phyloP scores from a whole-genome alignment of 2,329 filamentous ascomycete genomes.

The Alternaria solani region DNA sequence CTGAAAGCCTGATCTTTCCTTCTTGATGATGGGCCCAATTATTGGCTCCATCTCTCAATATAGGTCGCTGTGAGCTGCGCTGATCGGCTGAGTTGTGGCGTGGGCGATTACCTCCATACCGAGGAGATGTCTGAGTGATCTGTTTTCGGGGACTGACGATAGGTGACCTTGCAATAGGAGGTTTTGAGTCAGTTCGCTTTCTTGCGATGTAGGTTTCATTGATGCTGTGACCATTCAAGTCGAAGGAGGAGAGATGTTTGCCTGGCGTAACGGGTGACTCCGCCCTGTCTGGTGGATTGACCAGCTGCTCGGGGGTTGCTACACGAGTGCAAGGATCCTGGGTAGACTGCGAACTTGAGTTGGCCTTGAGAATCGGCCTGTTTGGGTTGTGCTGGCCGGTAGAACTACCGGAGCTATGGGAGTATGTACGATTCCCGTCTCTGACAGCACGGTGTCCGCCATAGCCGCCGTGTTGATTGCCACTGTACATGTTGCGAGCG shows the following conservation, averaged over 20 bases:
- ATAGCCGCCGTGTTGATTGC: conserved; percentile 14
- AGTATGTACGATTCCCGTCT: conserved; percentile 17
- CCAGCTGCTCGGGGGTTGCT: conserved; percentile 8
- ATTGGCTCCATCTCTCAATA: conserved; percentile 2
- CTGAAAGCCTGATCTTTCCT: conserved; percentile 28
- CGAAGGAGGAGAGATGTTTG: conserved; percentile 15
- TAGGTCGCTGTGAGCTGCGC: neutral
- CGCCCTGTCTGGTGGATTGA: neutral
- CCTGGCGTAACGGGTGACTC: conserved; percentile 11
- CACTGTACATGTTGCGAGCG: conserved; percentile 19
- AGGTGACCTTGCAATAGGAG: neutral
- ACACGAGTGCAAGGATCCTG: neutral
- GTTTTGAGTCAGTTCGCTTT: neutral
- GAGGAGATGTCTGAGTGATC: neutral
- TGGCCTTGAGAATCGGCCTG: conserved; percentile 12
- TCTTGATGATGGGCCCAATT: conserved; percentile 35
- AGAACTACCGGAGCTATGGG: conserved; percentile 27
- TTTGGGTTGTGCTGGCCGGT: conserved; percentile 7
- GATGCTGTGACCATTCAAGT: conserved; percentile 22
- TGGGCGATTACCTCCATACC: neutral
- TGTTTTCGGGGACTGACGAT: neutral
- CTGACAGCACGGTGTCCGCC: conserved; percentile 14
- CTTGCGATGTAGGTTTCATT: conserved; percentile 26
- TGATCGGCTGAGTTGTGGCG: conserved; percentile 3
- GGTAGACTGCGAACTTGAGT: neutral